These are phyloP conservation scores for Imleria badia DNA, from an alignment of 768 basidiomycete genomes.

Conservation along the genomic window DNA sequence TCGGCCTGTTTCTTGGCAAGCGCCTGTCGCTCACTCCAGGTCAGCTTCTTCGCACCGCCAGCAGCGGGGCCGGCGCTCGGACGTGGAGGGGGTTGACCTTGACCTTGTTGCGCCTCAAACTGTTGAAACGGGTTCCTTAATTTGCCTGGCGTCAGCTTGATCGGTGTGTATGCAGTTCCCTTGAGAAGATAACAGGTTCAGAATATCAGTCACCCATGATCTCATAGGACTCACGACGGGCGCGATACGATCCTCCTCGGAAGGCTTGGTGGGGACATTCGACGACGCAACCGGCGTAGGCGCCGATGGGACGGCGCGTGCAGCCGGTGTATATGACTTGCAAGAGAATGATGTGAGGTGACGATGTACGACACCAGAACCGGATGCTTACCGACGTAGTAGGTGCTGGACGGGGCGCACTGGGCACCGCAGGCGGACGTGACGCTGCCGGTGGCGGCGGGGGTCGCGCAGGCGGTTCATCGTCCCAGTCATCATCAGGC, in stretches of 20 bases:
- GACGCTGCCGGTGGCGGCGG: slow-evolving; percentile 45
- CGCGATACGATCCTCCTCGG: slow-evolving; percentile 78
- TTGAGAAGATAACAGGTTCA: slow-evolving; percentile 9
- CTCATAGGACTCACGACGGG: slow-evolving; percentile 50
- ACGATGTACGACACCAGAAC: neutral
- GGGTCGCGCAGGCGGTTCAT: slow-evolving; percentile 44
- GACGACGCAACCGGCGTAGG: slow-evolving; percentile 45
- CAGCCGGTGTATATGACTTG: slow-evolving; percentile 25
- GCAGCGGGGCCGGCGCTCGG: slow-evolving; percentile 6
- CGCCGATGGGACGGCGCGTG: slow-evolving; percentile 31
- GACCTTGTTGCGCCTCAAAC: slow-evolving; percentile 41
- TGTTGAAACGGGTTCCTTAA: slow-evolving; percentile 80
- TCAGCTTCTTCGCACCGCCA: slow-evolving; percentile 70
- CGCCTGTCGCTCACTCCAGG: slow-evolving; percentile 93
- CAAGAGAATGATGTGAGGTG: neutral
- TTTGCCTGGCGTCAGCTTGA: slow-evolving; percentile 84
- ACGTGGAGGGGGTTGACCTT: slow-evolving; percentile 30
- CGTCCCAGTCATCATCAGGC: slow-evolving; percentile 61
- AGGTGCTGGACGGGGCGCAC: slow-evolving; percentile 40
- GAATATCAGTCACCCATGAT: neutral
- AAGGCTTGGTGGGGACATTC: slow-evolving; percentile 59
- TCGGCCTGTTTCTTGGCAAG: slow-evolving; percentile 84
- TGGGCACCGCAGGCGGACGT: slow-evolving; percentile 49
- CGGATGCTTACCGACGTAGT: slow-evolving; percentile 36
- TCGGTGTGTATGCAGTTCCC: slow-evolving; percentile 88